Evolutionary conservation across 2,329 filamentous ascomycete genomes (phyloP), one percentile per base, ranked within the genome.

Genomic region (Ophiognomonia clavigignenti-juglandacearum): DNA sequence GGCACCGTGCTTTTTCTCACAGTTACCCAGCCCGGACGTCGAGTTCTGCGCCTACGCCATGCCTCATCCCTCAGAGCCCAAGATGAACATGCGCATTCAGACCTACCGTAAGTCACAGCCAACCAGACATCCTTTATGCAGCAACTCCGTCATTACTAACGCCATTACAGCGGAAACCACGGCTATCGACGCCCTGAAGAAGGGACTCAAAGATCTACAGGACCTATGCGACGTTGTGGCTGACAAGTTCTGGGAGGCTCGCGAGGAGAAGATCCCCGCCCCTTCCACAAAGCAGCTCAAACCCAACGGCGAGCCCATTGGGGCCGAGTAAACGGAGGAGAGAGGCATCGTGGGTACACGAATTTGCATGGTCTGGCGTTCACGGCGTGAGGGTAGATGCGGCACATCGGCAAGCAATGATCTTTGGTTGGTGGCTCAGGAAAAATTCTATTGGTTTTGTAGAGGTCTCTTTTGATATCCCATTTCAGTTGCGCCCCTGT

Each of bases 1-100:
- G n/a, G n/a, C n/a, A n/a, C n/a, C 14, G 39, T 6, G n/a, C 7
- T 26, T 18, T 4, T n/a, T 18, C 34, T 39, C 42, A 38, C 41
- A 59, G 39, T n/a, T 20, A n/a, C 35, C 10, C 55, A 97, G 92
- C 66, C 92, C 93, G 24, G 83, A 93, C 54, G 93, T 98, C 51
- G 93, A 98, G 66, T 96, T 98, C 70, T 97, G 93, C 68, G 93
- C 92, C 52, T 98, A 98, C 68, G 88, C 92, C 7, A 97, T 98
- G 52, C 93, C 93, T 24, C 93, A 98, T 69, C 93, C 93, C 42
- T 95, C 91, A 32, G 93, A 98, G 68, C 74, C 84, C 34, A 93
- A 95, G 70, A 96, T 98, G 92, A 96, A 97, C 62, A 74, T 98
- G 53, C 82, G 93, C 60, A 97, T 98, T 53, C 93, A 98, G 69